These are phyloP conservation scores for barrel medic (Medicago truncatula) DNA, from an alignment of 306 rosid genomes.

Conservation along the genomic window MtrunA17r5.0-ANR NC_053045.1:40842501-40843000, in stretches of 20 bases:
- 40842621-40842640: not conserved
- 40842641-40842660: conserved; percentile 42
- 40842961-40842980: conserved; percentile 46
- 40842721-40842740: conserved; percentile 33
- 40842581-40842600: no score
- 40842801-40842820: conserved; percentile 26
- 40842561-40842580: no score
- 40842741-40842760: conserved; percentile 36
- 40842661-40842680: conserved; percentile 54
- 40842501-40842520: no score
- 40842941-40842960: conserved; percentile 52
- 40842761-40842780: not conserved
- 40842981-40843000: not conserved
- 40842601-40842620: no score
- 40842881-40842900: conserved; percentile 43
- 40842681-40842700: conserved; percentile 41
- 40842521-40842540: no score
- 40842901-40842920: conserved; percentile 66
- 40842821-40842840: conserved; percentile 43
- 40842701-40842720: conserved; percentile 28
- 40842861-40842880: conserved; percentile 60
- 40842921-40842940: conserved; percentile 70
- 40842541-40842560: no score
- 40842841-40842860: conserved; percentile 56
- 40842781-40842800: not conserved